A percentile compares a stretch with the other conserved stretches of the same genome.
Evolutionary conservation across 2,329 filamentous ascomycete genomes (phyloP).

Genomic region (Fusarium odoratissimum): DNA sequence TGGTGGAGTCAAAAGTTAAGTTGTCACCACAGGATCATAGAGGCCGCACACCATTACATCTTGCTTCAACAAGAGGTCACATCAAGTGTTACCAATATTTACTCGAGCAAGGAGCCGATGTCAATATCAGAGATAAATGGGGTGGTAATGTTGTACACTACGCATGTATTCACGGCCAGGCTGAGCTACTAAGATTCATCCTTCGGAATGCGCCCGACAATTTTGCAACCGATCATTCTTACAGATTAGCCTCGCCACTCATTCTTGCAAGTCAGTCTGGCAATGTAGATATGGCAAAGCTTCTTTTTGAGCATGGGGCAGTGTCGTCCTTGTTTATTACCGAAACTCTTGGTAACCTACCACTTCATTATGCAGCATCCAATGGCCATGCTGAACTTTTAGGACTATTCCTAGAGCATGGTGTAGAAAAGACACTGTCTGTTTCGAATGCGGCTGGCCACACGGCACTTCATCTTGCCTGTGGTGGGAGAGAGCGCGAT

Average conservation of each 20-base stretch:
- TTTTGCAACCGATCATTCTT: rapidly evolving
- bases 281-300: background rate
- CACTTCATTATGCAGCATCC: background rate
- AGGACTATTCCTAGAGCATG: background rate
- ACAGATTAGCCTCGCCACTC: rapidly evolving
- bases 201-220: background rate
- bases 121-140: rapidly evolving
- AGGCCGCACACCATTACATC: background rate
- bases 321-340: background rate
- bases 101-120: background rate
- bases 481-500: rapidly evolving
- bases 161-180: rapidly evolving
- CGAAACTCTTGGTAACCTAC: background rate
- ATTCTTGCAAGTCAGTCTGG: rapidly evolving
- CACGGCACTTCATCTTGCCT: rapidly evolving
- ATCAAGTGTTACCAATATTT: background rate
- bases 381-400: rapidly evolving
- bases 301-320: background rate
- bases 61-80: rapidly evolving
- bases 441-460: rapidly evolving
- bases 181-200: background rate
- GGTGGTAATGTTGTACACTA: rapidly evolving
- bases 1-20: background rate
- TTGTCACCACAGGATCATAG: rapidly evolving
- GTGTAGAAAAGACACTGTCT: rapidly evolving